These are phyloP conservation scores for Rickenella mellea DNA, from an alignment of 768 basidiomycete species.

Conservation along the genomic window DNA sequence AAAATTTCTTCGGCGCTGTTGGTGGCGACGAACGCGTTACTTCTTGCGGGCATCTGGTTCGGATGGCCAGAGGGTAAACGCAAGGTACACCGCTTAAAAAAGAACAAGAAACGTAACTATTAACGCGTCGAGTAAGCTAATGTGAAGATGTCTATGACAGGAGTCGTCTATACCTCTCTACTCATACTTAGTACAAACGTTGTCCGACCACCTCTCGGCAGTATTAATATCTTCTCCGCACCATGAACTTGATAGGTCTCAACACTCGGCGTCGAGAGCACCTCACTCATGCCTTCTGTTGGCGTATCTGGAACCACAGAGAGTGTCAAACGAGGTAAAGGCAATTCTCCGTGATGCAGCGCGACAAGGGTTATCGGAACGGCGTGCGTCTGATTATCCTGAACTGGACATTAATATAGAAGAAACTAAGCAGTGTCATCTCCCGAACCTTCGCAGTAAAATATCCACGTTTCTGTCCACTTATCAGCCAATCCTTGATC, in stretches of 20 bases:
- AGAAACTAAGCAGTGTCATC: not conserved
- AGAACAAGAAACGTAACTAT: not conserved
- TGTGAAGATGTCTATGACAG: too few species aligned
- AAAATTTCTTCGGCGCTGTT: slow-evolving; percentile 49
- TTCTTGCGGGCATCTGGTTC: slow-evolving; percentile 48
- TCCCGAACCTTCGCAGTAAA: slow-evolving; percentile 58
- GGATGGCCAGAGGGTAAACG: slow-evolving; percentile 33
- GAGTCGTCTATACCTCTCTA: slow-evolving; percentile 8
- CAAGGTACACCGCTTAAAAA: slow-evolving; percentile 3
- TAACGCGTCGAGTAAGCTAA: too few species aligned
- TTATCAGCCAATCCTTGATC: slow-evolving; percentile 81
- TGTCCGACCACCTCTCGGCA: slow-evolving; percentile 74
- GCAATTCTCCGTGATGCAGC: slow-evolving; percentile 72
- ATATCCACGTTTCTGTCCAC: slow-evolving; percentile 80
- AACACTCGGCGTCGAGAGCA: slow-evolving; percentile 48
- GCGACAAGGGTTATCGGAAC: slow-evolving; percentile 76
- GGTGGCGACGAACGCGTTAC: slow-evolving; percentile 36
- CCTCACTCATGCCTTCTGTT: slow-evolving; percentile 43
- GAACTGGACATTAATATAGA: slow-evolving; percentile 3
- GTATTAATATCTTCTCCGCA: slow-evolving; percentile 69
- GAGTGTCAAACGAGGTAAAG: slow-evolving; percentile 38
- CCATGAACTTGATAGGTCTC: slow-evolving; percentile 84
- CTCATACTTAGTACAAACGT: slow-evolving; percentile 80
- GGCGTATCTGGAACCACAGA: slow-evolving; percentile 35
- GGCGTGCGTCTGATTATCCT: slow-evolving; percentile 56